Base-by-base conservation (phyloP, 768 basidiomycete genomes). In the Dioszegia aurantiaca region DNA sequence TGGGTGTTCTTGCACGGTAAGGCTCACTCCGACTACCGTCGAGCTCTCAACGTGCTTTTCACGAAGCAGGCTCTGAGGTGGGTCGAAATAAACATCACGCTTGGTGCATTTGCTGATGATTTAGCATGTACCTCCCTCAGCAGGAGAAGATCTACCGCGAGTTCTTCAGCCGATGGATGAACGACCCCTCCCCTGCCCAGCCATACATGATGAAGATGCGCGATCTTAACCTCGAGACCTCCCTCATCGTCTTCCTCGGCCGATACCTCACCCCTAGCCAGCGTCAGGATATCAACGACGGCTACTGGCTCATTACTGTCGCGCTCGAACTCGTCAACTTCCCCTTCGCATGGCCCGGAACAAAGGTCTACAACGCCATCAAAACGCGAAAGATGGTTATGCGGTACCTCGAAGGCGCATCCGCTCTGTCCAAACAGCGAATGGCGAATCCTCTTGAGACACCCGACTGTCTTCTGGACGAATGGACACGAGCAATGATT, bases 1-100 rank as follows among this genome's bases (percentile, higher is more conserved):
- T 95, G 91, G 91, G 94, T 99, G n/a, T 99, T 99, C 80, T 81
- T 98, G 40, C 94, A 84, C 53, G 94, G 94, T 23, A 97, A 91
- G 78, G 82, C 79, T 3, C 94, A 99, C 72, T 86, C 92, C 56
- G 90, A 94, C 23, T 99, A 95, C 77, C 88, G 95, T 60, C 87
- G 87, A 62, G 86, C 87, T 41, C 79, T 99, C 45, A 97, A 97
- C 76, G 80, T 82, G 30, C 83, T 99, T 37, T 98, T 98, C 80
- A 98, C 95, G 27, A 89, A 88, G 73, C 88, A 90, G 75, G 90
- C 93, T 3, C 85, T 98, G 42, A 84, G 87, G 90, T 90, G 73
- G 49, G 83, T 79, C 16, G 21, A 48, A 28, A 1, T 23, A 19
- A 2, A 12, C 49, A 12, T 14, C 27, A 36, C 2, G 30, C 5